Percentiles rank a stretch among this genome's conserved stretches.
phyloP scores from a whole-genome alignment of 768 basidiomycete species.

The Pleurotus tuber-regium region DNA sequence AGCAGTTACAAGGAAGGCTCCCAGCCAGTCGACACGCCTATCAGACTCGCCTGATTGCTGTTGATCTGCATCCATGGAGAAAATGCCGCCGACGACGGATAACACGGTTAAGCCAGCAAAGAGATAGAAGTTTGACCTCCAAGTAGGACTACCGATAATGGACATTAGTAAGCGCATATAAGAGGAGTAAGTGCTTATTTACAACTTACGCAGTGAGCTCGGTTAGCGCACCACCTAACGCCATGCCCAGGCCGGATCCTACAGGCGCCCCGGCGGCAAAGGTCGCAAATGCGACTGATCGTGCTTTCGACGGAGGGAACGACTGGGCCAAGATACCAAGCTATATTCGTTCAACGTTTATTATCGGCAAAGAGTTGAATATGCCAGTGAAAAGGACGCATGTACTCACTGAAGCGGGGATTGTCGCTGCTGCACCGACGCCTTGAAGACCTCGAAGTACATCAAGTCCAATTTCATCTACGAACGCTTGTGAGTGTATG shows the following conservation, averaged over 20 bases:
- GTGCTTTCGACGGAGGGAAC: constrained; percentile 48
- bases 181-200: not conserved
- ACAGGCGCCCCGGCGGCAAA: constrained; percentile 71
- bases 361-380: too few species aligned
- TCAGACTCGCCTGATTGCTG: constrained; percentile 25
- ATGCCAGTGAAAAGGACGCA: too few species aligned
- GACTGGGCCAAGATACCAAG: constrained; percentile 65
- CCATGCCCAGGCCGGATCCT: constrained; percentile 54
- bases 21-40: constrained; percentile 68
- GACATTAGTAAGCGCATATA: not conserved
- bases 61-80: constrained; percentile 49
- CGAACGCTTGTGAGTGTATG: not conserved
- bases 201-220: constrained; percentile 25
- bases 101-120: constrained; percentile 43
- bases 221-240: constrained; percentile 58
- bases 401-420: constrained; percentile 58
- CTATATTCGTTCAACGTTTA: constrained; percentile 21
- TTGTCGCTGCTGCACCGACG: constrained; percentile 54
- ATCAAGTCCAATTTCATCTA: constrained; percentile 48
- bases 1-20: constrained; percentile 57
- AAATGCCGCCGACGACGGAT: constrained; percentile 36
- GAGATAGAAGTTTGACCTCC: constrained; percentile 50
- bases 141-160: constrained; percentile 32
- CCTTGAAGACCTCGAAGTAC: constrained; percentile 64
- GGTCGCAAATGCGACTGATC: constrained; percentile 65